A percentile compares a stretch with the other conserved stretches of the same genome.
These are phyloP conservation scores for Diplodia corticola DNA, from an alignment of 2,329 filamentous ascomycete species.

Conservation along the genomic window DNA sequence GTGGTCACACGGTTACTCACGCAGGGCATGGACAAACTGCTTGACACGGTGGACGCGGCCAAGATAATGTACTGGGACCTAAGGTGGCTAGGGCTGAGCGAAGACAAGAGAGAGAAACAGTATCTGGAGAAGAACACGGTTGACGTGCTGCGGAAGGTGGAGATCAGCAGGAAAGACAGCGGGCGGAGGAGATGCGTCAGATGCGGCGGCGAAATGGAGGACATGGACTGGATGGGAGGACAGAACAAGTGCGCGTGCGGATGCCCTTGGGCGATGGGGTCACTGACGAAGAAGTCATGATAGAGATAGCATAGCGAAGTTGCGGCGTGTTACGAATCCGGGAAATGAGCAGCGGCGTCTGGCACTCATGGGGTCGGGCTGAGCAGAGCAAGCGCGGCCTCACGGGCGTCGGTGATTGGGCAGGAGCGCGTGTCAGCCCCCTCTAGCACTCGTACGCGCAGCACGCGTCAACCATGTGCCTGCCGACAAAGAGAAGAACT, in stretches of 20 bases:
- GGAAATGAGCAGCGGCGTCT: not conserved
- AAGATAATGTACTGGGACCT: conserved; percentile 74
- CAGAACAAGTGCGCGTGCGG: conserved; percentile 43
- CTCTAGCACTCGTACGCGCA: not conserved
- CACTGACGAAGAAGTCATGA: not conserved
- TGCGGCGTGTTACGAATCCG: not conserved
- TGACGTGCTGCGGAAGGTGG: conserved; percentile 57
- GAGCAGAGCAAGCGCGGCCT: not conserved
- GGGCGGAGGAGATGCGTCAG: conserved; percentile 45
- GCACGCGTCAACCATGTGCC: not conserved
- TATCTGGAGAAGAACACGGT: conserved; percentile 63
- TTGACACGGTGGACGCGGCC: conserved; percentile 62
- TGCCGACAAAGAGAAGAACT: not conserved
- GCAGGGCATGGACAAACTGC: conserved; percentile 31
- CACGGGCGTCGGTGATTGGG: not conserved
- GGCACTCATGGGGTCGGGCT: not conserved
- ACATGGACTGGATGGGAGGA: conserved; percentile 43
- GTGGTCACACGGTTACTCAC: conserved; percentile 52
- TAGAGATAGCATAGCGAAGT: not conserved
- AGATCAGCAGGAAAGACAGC: conserved; percentile 8
- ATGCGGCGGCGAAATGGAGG: conserved; percentile 50
- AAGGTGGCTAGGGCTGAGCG: conserved; percentile 65
- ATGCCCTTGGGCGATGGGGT: conserved; percentile 39
- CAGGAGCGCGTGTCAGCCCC: not conserved
- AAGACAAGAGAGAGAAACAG: conserved; percentile 57